Evolutionary conservation across 768 basidiomycete species (phyloP).

Genomic region (Leucosporidium yakuticum): DNA sequence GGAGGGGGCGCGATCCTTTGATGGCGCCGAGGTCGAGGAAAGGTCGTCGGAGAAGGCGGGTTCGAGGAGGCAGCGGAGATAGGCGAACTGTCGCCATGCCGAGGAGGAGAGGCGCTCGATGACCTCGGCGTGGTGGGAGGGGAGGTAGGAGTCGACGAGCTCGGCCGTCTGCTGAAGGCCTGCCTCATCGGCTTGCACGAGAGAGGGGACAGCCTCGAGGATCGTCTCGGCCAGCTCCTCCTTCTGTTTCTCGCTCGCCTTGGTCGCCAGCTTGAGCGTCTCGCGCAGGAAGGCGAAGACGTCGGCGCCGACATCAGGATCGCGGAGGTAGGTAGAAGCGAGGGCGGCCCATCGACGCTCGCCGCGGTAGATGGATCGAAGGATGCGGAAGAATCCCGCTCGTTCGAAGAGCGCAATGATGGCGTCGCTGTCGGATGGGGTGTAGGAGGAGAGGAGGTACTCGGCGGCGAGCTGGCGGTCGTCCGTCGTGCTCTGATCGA

Average conservation of each 20-base stretch:
- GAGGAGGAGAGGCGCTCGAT: slow-evolving; percentile 51
- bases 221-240: slow-evolving; percentile 55
- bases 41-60: slow-evolving; percentile 42
- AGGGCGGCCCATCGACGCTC: slow-evolving; percentile 71
- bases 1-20: slow-evolving; percentile 35
- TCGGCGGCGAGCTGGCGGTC: slow-evolving; percentile 93
- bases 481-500: slow-evolving; percentile 71
- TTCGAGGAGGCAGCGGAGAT: slow-evolving; percentile 68
- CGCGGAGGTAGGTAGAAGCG: slow-evolving; percentile 66
- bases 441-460: slow-evolving; percentile 84
- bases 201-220: slow-evolving; percentile 56
- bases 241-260: slow-evolving; percentile 15
- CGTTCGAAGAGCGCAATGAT: slow-evolving; percentile 64
- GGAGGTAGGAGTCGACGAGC: slow-evolving; percentile 64
- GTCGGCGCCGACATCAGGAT: slow-evolving; percentile 53
- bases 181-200: slow-evolving; percentile 50
- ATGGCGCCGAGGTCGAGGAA: not conserved
- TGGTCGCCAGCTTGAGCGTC: slow-evolving; percentile 27
- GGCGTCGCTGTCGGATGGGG: slow-evolving; percentile 54
- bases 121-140: slow-evolving; percentile 61
- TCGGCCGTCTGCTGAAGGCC: slow-evolving; percentile 63
- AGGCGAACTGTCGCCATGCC: slow-evolving; percentile 60
- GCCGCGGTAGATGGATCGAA: slow-evolving; percentile 70
- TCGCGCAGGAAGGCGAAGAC: slow-evolving; percentile 29
- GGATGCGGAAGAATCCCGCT: slow-evolving; percentile 86